A percentile compares a stretch with the other conserved stretches of the same genome.
These are phyloP conservation scores for Claviceps sorghi DNA, from an alignment of 2,329 filamentous ascomycete species.

Conservation along the genomic window DNA sequence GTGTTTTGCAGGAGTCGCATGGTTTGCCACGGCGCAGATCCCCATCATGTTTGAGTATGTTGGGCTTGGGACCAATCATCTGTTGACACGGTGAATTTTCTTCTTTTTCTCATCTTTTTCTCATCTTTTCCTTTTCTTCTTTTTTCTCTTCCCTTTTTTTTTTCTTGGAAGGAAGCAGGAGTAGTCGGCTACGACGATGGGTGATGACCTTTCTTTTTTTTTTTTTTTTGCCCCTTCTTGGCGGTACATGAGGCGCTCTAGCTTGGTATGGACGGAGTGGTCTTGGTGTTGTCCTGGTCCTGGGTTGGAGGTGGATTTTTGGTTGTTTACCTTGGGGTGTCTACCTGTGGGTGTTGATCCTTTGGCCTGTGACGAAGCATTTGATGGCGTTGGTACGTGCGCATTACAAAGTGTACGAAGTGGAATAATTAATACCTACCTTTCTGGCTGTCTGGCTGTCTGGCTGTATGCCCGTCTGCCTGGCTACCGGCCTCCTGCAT, in stretches of 20 bases:
- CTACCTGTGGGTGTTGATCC: not conserved
- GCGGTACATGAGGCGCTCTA: not conserved
- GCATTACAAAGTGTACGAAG: not conserved
- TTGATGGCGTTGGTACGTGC: not conserved
- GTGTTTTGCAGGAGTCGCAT: constrained; percentile 52
- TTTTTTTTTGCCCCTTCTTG: not conserved
- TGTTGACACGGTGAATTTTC: constrained; percentile 11
- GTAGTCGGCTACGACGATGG: not conserved
- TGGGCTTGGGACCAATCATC: constrained; percentile 31
- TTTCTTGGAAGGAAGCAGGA: not conserved
- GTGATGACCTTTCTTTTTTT: not conserved
- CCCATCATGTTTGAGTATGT: constrained; percentile 57
- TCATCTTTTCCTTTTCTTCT: too few species aligned
- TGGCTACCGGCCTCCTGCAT: not conserved
- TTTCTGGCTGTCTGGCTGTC: not conserved
- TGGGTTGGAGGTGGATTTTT: not conserved
- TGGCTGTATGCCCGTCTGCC: too few species aligned
- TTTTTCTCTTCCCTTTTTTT: too few species aligned
- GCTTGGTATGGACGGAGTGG: not conserved
- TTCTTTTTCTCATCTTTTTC: not conserved
- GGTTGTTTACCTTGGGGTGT: not conserved
- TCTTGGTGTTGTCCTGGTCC: not conserved
- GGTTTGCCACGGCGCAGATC: constrained; percentile 62
- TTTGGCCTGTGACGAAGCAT: not conserved
- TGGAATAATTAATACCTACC: not conserved